Percentiles rank a stretch among this genome's conserved stretches.
phyloP scores from a whole-genome alignment of 257 asterid genomes.

The Nicotiana sylvestris region DNA sequence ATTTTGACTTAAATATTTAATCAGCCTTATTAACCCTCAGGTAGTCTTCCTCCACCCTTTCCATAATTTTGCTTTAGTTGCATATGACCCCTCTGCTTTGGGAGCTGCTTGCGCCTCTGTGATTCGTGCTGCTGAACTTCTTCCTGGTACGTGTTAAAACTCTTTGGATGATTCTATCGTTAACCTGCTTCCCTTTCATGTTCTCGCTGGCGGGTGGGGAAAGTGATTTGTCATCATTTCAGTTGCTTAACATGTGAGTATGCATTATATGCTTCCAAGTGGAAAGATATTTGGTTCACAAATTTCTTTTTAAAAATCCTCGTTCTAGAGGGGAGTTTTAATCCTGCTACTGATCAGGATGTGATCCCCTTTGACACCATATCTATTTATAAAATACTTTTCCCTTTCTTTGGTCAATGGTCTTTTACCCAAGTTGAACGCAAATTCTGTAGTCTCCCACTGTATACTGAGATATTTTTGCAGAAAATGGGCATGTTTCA shows the following conservation, averaged over 20 bases:
- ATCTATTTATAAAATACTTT: background rate
- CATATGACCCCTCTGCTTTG: slow-evolving; percentile 89
- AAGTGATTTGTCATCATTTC: background rate
- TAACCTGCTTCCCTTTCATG: background rate
- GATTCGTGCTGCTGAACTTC: slow-evolving; percentile 98
- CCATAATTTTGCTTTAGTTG: slow-evolving; percentile 95
- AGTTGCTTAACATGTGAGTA: background rate
- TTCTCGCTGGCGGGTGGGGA: background rate
- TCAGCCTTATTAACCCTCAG: slow-evolving; percentile 24
- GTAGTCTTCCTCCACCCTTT: slow-evolving; percentile 98
- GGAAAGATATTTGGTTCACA: background rate
- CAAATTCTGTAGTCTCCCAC: slow-evolving; percentile 7
- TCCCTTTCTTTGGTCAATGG: background rate
- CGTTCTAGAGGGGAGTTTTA: background rate
- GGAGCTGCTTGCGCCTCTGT: slow-evolving; percentile 71
- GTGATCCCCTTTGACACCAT: background rate
- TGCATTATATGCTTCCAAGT: slow-evolving; percentile 5
- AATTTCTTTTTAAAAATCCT: background rate
- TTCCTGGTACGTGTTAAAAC: slow-evolving; percentile 52
- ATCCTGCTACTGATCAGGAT: background rate
- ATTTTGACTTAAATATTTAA: too few species aligned
- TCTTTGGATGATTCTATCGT: background rate
- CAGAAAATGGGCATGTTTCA: background rate
- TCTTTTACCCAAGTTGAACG: background rate
- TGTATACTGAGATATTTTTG: background rate